Base-by-base conservation (phyloP, 2,329 filamentous ascomycete genomes). In the Botrytis fragariae region DNA sequence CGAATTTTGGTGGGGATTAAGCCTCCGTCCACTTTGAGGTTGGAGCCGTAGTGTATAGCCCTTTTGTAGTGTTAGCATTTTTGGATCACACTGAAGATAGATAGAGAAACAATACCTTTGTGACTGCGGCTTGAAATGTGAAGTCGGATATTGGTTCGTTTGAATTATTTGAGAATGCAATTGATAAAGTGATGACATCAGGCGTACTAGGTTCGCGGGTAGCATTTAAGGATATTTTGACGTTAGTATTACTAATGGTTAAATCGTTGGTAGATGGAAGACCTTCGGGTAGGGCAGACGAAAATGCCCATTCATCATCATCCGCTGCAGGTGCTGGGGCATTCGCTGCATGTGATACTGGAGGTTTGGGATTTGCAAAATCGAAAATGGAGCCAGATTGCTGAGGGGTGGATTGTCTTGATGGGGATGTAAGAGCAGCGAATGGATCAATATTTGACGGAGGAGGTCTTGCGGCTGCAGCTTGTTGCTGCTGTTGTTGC, bases 231-330 rank as follows among this genome's bases (percentile, higher is more conserved):
- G 93, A 88, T 74, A 97, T 91, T 74, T 89, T 89, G 64, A 98
- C 84, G 61, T 84, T 86, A 2, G 90, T 91, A 79, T 93, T 90
- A 79, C 89, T 90, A 61, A 98, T 89, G 5, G 86, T 87, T 32
- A 92, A 84, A 65, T 89, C 88, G 76, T 93, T 83, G 79, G 29
- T 85, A 79, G 77, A 76, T 45, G 70, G 84, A 79, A 25, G 82
- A 75, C 74, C 89, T 73, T 89, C 86, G 4, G 95, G 95, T 22
- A 98, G 86, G 0, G 95, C 91, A 0, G 95, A 98, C 4, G 93
- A 90, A 81, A 98, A 98, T 37, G 90, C 92, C 95, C 95, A 98
- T 80, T 98, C 95, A 76, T 98, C 95, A 69, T 98, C 95, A 63
- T 93, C 89, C 69, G 84, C 85, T 12, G 84, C 79, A 63, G 79